Percentiles rank a stretch among this genome's conserved stretches.
Conservation (phyloP, 176 grass and related monocot genomes). For the Metroxylon sagu region DNA sequence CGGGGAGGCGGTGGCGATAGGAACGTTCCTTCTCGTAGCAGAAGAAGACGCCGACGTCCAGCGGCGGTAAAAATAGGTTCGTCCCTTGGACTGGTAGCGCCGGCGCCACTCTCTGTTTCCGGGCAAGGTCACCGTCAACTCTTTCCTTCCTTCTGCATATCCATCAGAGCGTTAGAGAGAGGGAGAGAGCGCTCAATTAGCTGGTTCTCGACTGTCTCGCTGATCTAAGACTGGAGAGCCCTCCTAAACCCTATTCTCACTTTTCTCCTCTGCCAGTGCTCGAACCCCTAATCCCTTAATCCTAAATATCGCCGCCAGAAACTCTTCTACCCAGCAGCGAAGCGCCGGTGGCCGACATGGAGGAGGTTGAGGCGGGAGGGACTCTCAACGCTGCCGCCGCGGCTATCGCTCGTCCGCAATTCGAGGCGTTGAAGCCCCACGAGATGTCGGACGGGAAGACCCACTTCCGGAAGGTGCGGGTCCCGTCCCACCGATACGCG, state of each 20-base stretch:
- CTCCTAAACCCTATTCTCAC: too few species aligned
- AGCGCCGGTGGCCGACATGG: not conserved
- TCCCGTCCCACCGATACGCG: slow-evolving; percentile 41
- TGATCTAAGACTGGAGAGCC: too few species aligned
- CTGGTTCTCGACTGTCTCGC: too few species aligned
- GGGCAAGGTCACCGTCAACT: slow-evolving; percentile 21
- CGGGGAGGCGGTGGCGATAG: slow-evolving; percentile 4
- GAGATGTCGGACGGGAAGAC: slow-evolving; percentile 64
- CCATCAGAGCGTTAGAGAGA: too few species aligned
- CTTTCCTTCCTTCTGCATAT: slow-evolving; percentile 18
- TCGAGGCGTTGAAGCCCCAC: slow-evolving; percentile 51
- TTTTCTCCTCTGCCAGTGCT: too few species aligned
- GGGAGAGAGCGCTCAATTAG: too few species aligned
- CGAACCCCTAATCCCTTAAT: too few species aligned
- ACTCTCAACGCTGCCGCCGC: not conserved
- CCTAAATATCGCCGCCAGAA: too few species aligned
- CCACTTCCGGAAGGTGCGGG: slow-evolving; percentile 51
- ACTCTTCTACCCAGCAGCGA: not conserved
- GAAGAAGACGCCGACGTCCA: slow-evolving; percentile 64
- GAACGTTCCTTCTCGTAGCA: slow-evolving; percentile 36
- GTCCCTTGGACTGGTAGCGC: slow-evolving; percentile 35
- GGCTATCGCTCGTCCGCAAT: slow-evolving; percentile 15
- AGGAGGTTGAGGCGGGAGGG: slow-evolving; percentile 1
- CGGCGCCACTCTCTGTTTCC: slow-evolving; percentile 24
- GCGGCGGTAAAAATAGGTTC: slow-evolving; percentile 44